Evolutionary conservation across 495 filamentous ascomycete species (phyloP).

Genomic region (Annulohypoxylon moriforme): DNA sequence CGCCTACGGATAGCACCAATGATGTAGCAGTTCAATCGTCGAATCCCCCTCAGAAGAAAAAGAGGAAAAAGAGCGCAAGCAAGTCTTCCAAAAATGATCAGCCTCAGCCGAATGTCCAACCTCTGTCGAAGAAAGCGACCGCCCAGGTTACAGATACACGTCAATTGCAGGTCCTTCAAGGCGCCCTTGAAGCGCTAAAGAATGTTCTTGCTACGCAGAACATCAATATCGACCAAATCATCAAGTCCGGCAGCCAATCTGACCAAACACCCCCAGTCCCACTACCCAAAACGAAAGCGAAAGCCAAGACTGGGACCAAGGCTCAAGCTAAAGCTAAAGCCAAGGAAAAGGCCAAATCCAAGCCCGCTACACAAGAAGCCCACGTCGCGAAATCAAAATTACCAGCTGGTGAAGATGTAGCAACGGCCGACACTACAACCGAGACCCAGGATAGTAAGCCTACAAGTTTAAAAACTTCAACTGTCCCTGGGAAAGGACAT

Average conservation of each 20-base stretch:
- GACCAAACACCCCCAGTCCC: not conserved
- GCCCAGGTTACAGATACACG: slow-evolving; percentile 16
- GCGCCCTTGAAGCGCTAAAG: slow-evolving; percentile 37
- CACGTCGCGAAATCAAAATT: too few relatives aligned
- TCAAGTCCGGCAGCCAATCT: not conserved
- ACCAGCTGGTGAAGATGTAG: not conserved
- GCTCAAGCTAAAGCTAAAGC: slow-evolving; percentile 7
- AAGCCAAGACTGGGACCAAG: slow-evolving; percentile 24
- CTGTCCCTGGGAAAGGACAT: not conserved
- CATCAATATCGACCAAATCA: slow-evolving; percentile 41
- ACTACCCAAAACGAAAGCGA: not conserved
- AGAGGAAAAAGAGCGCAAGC: slow-evolving; percentile 19
- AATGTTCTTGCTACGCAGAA: slow-evolving; percentile 44
- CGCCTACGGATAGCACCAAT: not conserved
- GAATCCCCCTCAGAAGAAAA: slow-evolving; percentile 24
- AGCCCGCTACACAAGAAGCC: too few relatives aligned
- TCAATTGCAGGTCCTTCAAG: slow-evolving; percentile 39
- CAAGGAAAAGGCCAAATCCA: too few relatives aligned
- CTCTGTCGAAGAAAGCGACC: slow-evolving; percentile 13
- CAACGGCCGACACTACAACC: not conserved
- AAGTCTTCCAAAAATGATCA: slow-evolving; percentile 15
- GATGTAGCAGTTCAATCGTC: slow-evolving; percentile 3
- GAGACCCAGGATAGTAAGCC: not conserved
- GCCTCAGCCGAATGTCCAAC: not conserved
- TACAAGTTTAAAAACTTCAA: not conserved